A percentile compares a stretch with the other conserved stretches of the same genome.
These are phyloP conservation scores for Pythium aphanidermatum DNA, from an alignment of 352 stramenopile genomes.

Conservation along the genomic window DNA sequence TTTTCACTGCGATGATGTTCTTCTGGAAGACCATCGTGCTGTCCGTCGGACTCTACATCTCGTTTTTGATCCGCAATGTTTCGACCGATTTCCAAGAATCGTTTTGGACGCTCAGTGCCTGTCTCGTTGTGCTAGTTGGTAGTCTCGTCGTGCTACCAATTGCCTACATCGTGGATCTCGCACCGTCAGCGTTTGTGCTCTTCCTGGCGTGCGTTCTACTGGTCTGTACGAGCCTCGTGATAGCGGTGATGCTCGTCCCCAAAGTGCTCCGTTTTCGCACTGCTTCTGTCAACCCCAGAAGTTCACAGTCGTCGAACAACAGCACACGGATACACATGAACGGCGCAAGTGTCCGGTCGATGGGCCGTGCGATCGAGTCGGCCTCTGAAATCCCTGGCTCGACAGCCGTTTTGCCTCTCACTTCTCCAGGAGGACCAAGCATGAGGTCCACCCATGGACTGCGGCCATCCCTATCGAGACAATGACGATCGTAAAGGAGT, in stretches of 20 bases:
- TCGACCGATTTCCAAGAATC: slow-evolving; percentile 62
- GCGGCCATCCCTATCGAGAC: too few species aligned
- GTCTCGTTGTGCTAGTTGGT: slow-evolving; percentile 34
- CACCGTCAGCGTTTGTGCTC: slow-evolving; percentile 16
- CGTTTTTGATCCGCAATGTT: slow-evolving; percentile 60
- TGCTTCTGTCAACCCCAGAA: too few species aligned
- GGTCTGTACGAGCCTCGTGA: slow-evolving; percentile 21
- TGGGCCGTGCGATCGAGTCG: too few species aligned
- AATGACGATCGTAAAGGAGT: too few species aligned
- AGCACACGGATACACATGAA: too few species aligned
- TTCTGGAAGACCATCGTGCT: slow-evolving; percentile 56
- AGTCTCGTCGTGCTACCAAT: slow-evolving; percentile 26
- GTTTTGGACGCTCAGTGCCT: slow-evolving; percentile 53
- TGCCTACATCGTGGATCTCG: slow-evolving; percentile 28
- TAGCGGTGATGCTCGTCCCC: slow-evolving; percentile 25
- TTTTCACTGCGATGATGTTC: slow-evolving; percentile 44
- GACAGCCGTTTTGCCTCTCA: too few species aligned
- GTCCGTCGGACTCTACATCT: slow-evolving; percentile 35
- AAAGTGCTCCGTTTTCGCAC: slow-evolving; percentile 17
- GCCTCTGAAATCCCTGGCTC: too few species aligned
- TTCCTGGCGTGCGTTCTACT: slow-evolving; percentile 22
- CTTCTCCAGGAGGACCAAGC: too few species aligned
- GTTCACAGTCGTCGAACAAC: too few species aligned
- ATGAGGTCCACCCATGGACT: too few species aligned
- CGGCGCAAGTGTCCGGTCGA: too few species aligned